A percentile compares a stretch with the other conserved stretches of the same genome.
These are phyloP conservation scores for Cyclotella atomus DNA, from an alignment of 108 stramenopile genomes.

Conservation along the genomic window DNA sequence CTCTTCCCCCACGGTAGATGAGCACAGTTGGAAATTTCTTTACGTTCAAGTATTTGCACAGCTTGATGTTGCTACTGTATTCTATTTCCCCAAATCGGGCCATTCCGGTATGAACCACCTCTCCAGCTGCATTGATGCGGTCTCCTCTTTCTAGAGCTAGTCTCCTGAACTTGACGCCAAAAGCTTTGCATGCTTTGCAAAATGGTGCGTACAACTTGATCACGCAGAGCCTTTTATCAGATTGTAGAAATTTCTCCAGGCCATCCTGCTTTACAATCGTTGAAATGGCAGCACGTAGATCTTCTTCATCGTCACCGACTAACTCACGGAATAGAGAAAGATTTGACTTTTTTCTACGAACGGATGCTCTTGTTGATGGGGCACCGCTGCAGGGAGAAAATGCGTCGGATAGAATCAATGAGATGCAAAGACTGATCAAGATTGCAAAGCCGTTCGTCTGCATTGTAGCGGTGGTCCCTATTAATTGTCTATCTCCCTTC, in stretches of 20 bases:
- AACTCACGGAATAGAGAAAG: conserved; percentile 39
- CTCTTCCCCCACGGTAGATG: conserved; percentile 44
- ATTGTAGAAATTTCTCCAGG: conserved; percentile 27
- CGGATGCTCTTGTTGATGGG: not conserved
- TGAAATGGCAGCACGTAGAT: conserved; percentile 27
- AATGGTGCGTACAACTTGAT: conserved; percentile 40
- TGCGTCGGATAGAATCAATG: not conserved
- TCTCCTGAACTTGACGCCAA: conserved; percentile 43
- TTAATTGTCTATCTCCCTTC: too few relatives aligned
- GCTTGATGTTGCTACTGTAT: conserved; percentile 53
- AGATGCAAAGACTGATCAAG: not conserved
- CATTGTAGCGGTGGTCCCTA: not conserved
- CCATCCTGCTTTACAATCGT: conserved; percentile 28
- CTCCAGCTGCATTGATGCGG: conserved; percentile 33
- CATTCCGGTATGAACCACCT: conserved; percentile 39
- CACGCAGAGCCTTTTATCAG: conserved; percentile 32
- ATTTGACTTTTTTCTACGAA: not conserved
- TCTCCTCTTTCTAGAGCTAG: conserved; percentile 39
- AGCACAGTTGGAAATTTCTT: conserved; percentile 63
- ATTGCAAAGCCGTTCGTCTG: not conserved
- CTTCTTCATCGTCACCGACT: conserved; percentile 32
- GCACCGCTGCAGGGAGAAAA: not conserved
- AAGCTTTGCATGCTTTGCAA: conserved; percentile 49
- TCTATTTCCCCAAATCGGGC: conserved; percentile 74
- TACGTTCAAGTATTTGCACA: conserved; percentile 59